Evolutionary conservation across 345 rosid species (phyloP), one percentile per base, ranked within the genome.

Genomic region (Turritis glabra): DNA sequence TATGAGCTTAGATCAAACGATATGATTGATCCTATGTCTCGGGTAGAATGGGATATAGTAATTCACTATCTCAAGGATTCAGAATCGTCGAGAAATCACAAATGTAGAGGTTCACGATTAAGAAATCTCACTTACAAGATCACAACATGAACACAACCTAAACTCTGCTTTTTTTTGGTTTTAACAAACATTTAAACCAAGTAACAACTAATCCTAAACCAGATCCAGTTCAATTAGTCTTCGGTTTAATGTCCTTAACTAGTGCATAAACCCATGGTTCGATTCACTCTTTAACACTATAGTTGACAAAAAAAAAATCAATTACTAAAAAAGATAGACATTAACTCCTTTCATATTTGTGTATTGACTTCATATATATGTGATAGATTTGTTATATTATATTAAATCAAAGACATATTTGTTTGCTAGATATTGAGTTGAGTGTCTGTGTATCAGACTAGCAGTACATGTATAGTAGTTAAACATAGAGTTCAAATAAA

Each of bases 391-490:
- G n/a, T n/a, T 19, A 54, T 40, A 1, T 18, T 1, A 40, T 11
- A 41, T 15, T 17, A 43, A 27, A 38, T 2, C 17, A 5, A 21
- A 57, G 30, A 57, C 38, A 56, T 13, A 43, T 56, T 40, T 35
- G 29, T 26, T 19, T 25, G 38, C 17, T 21, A 50, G 22, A 7
- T 73, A 12, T 29, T 53, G 26, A 25, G 58, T 55, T 12, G 21
- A 64, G 58, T 41, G 57, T 23, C 14, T 67, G 65, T 22, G 37
- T 25, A 44, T 57, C 17, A 21, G n/a, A n/a, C n/a, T n/a, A n/a
- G n/a, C n/a, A n/a, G 47, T 57, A 22, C 58, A 53, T 53, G 48
- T 2, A 6, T 10, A 30, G 35, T 19, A n/a, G 57, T 72, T 72
- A 41, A 62, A 41, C 30, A 44, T 18, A 57, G 35, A 50, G 30